These are phyloP conservation scores for Alternaria angustiovoidea DNA, from an alignment of 2,329 filamentous ascomycete species.

Conservation along the genomic window DNA sequence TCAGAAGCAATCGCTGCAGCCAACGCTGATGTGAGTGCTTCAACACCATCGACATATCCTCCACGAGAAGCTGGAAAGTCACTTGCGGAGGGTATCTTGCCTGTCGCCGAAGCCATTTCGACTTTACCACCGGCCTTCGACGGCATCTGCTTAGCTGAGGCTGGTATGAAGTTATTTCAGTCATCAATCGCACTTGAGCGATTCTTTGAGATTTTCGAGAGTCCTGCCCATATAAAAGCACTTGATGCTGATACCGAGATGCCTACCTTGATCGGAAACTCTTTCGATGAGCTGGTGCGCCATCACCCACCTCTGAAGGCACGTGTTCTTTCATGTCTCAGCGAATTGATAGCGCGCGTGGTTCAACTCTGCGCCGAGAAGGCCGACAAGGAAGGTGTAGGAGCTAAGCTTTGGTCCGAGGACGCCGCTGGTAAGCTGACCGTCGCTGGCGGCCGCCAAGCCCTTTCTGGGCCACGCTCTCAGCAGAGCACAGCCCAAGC, in stretches of 20 bases:
- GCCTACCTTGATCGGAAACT: slow-evolving; percentile 76
- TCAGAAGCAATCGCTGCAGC: slow-evolving; percentile 29
- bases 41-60: slow-evolving; percentile 26
- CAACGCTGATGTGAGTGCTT: slow-evolving; percentile 22
- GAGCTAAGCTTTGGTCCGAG: slow-evolving; percentile 77
- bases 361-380: slow-evolving; percentile 75
- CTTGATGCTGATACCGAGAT: slow-evolving; percentile 79
- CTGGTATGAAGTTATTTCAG: slow-evolving; percentile 86
- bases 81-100: slow-evolving; percentile 76
- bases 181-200: slow-evolving; percentile 81
- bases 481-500: slow-evolving; percentile 40
- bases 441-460: slow-evolving; percentile 64
- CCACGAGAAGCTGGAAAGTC: slow-evolving; percentile 35
- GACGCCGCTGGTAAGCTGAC: slow-evolving; percentile 66
- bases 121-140: slow-evolving; percentile 88
- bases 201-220: slow-evolving; percentile 97
- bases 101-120: slow-evolving; percentile 87
- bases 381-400: slow-evolving; percentile 73
- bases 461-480: slow-evolving; percentile 51
- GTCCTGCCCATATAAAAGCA: slow-evolving; percentile 83
- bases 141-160: slow-evolving; percentile 89
- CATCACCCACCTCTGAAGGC: slow-evolving; percentile 87
- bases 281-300: slow-evolving; percentile 92
- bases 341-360: slow-evolving; percentile 87
- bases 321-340: slow-evolving; percentile 82